Conservation (phyloP, 306 rosid genomes). For the Purshia tridentata region DNA sequence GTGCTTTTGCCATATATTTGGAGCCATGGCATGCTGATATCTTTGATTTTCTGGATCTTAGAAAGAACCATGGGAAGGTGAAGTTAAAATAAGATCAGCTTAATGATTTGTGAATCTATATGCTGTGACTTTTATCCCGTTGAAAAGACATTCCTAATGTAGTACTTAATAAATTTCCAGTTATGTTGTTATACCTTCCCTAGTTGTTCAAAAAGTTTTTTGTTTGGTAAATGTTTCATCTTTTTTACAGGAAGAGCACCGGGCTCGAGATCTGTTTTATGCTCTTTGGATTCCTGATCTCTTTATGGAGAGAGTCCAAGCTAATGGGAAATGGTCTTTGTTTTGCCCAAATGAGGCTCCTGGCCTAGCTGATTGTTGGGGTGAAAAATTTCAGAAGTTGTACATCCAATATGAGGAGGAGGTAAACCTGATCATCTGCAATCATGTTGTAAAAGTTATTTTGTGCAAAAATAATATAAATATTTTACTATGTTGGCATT, state of each 20-base stretch:
- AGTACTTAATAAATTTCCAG: not conserved
- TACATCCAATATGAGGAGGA: slow-evolving; percentile 55
- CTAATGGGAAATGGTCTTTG: slow-evolving; percentile 70
- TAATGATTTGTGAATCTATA: not conserved
- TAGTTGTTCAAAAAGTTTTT: not conserved
- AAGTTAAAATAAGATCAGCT: not conserved
- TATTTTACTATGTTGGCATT: not conserved
- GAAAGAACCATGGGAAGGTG: slow-evolving; percentile 86
- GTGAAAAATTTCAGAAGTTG: slow-evolving; percentile 68
- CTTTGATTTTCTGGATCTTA: slow-evolving; percentile 67
- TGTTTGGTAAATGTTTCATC: not conserved
- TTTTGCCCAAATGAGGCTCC: slow-evolving; percentile 82
- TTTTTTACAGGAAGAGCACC: slow-evolving; percentile 67
- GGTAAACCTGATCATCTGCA: slow-evolving; percentile 35
- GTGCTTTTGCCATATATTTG: slow-evolving; percentile 85
- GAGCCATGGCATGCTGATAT: slow-evolving; percentile 98
- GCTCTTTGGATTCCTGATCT: slow-evolving; percentile 95
- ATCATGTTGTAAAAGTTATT: not conserved
- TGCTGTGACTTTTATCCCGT: no score
- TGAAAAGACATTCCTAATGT: not conserved
- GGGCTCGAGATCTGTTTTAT: slow-evolving; percentile 88
- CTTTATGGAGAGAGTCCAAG: slow-evolving; percentile 85
- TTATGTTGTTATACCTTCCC: not conserved
- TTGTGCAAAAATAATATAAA: not conserved
- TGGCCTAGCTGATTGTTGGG: slow-evolving; percentile 92